Base-by-base conservation (phyloP, 345 rosid genomes). In the Hibiscus mutabilis region DNA sequence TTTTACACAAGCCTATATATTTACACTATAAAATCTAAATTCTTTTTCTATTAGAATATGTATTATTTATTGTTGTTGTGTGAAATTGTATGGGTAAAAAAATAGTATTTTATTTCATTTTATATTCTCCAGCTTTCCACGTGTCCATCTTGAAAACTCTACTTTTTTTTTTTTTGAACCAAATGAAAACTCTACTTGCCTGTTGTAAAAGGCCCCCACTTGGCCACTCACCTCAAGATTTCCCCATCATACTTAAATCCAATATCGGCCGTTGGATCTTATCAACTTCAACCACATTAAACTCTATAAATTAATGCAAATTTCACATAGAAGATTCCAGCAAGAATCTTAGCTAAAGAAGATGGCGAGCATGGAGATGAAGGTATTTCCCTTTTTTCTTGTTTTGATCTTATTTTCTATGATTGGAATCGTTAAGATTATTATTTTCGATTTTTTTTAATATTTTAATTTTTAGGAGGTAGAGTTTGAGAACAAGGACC, bases 121-220 rank as follows among this genome's bases (percentile, higher is more conserved):
- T n/a, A 53, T 53, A 53, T 9, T 33, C 44, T 18, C 46, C 15
- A 33, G 18, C 35, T 21, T 35, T 62, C 83, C 93, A 88, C 84
- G 89, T 84, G 90, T 73, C 80, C 56, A 14, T 61, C 80, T 15
- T n/a, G n/a, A n/a, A n/a, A n/a, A n/a, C n/a, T n/a, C n/a, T n/a
- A n/a, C n/a, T n/a, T n/a, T n/a, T n/a, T n/a, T n/a, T n/a, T n/a
- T n/a, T n/a, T n/a, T n/a, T n/a, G n/a, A n/a, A n/a, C n/a, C n/a
- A n/a, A n/a, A n/a, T 10, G 85, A 79, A 76, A 10, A 81, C 68
- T 66, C 88, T 82, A 65, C 31, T 77, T 42, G 25, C 63, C 9
- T 66, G 14, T 9, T 40, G 18, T 24, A 62, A 59, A 60, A 70
- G 18, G 18, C 64, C 64, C 18, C n/a, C 21, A n/a, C 8, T 18